A percentile compares a stretch with the other conserved stretches of the same genome.
Conservation (phyloP, 2,329 filamentous ascomycete genomes). For the Trichoderma arundinaceum region DNA sequence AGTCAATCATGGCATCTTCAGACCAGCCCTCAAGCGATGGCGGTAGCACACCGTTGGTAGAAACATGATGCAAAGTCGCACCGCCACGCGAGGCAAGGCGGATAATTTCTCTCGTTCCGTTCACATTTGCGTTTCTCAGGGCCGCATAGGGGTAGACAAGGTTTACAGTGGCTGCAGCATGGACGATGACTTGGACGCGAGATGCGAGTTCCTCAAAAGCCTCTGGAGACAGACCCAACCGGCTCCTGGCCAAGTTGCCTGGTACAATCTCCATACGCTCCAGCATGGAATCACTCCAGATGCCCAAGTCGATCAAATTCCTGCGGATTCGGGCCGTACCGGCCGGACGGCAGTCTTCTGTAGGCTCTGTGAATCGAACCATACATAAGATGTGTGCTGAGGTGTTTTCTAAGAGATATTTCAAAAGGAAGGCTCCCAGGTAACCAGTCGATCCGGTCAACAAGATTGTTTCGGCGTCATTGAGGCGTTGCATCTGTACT, state of each 20-base stretch:
- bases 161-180: conserved; percentile 79
- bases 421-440: conserved; percentile 75
- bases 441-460: conserved; percentile 79
- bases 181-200: conserved; percentile 74
- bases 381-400: conserved; percentile 73
- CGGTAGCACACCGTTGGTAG: conserved; percentile 79
- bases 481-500: conserved; percentile 62
- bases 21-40: conserved; percentile 72
- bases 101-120: conserved; percentile 77
- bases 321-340: conserved; percentile 75
- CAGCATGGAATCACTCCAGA: conserved; percentile 78
- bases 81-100: conserved; percentile 70
- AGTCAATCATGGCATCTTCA: conserved; percentile 69
- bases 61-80: conserved; percentile 78
- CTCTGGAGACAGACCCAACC: conserved; percentile 70
- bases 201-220: conserved; percentile 68
- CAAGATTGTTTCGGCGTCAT: conserved; percentile 70
- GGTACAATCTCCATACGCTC: conserved; percentile 78
- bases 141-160: conserved; percentile 83
- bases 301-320: conserved; percentile 76
- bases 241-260: conserved; percentile 71
- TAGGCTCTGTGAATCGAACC: conserved; percentile 73
- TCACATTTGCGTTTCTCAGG: conserved; percentile 74
- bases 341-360: conserved; percentile 65
- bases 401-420: conserved; percentile 69